phyloP scores from a whole-genome alignment of 192 early-diverging fungal species.

The Rhizophlyctis rosea region DNA sequence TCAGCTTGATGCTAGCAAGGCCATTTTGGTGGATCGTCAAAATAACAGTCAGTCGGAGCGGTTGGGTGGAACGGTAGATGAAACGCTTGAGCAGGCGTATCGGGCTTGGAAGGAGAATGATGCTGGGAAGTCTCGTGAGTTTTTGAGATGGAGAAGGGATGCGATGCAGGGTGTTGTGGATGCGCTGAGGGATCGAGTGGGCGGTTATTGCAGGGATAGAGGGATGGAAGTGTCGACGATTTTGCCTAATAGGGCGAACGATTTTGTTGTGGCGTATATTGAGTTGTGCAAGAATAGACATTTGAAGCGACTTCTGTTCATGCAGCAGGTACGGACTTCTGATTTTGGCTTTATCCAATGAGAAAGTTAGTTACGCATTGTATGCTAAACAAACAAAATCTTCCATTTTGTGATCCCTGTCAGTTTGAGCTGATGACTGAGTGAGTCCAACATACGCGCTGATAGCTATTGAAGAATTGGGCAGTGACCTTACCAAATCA shows the following conservation, averaged over 20 bases:
- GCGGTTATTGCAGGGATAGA: slow-evolving; percentile 9
- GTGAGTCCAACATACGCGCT: too few relatives aligned
- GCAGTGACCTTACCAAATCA: slow-evolving; percentile 8
- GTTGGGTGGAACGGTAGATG: not conserved
- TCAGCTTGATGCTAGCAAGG: slow-evolving; percentile 7
- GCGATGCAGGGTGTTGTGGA: not conserved
- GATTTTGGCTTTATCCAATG: slow-evolving; percentile 5
- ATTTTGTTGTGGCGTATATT: slow-evolving; percentile 23
- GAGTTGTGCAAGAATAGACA: slow-evolving; percentile 26
- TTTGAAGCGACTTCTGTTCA: slow-evolving; percentile 28
- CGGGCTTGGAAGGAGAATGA: slow-evolving; percentile 13
- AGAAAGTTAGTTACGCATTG: too few relatives aligned
- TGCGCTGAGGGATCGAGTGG: not conserved
- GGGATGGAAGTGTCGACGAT: not conserved
- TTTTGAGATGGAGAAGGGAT: not conserved
- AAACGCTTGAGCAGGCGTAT: slow-evolving; percentile 13
- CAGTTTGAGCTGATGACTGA: slow-evolving; percentile 31
- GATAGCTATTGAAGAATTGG: too few relatives aligned
- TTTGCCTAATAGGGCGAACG: slow-evolving; percentile 21
- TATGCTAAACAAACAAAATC: too few relatives aligned
- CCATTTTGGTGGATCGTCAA: not conserved
- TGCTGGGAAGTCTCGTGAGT: not conserved
- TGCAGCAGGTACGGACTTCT: slow-evolving; percentile 16
- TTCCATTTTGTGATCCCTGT: too few relatives aligned
- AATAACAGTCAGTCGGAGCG: not conserved